Percentiles rank a stretch among this genome's conserved stretches.
These are phyloP conservation scores for Moricandia arvensis DNA, from an alignment of 345 rosid genomes.

Conservation along the genomic window DNA sequence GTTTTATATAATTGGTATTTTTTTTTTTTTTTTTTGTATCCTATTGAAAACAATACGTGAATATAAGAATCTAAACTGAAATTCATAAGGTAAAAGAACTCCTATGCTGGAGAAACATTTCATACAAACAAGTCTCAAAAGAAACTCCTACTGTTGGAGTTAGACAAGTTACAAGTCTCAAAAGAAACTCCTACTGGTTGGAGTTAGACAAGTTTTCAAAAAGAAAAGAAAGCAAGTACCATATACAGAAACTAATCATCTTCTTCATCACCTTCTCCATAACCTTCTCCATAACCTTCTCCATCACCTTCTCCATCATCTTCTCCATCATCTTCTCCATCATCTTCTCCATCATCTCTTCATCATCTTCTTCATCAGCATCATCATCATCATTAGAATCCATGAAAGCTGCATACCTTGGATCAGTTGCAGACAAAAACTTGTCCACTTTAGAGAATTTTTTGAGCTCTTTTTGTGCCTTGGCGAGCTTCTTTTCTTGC, in stretches of 20 bases:
- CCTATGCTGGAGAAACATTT: neutral
- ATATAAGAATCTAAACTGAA: neutral
- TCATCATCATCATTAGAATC: neutral
- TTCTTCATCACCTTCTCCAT: neutral
- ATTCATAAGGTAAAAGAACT: neutral
- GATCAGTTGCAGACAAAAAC: neutral
- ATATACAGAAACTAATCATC: neutral
- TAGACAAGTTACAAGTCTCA: neutral
- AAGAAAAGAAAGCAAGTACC: neutral
- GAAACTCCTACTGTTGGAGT: too few species aligned
- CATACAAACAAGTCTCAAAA: neutral
- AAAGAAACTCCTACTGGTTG: neutral
- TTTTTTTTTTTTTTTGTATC: too few species aligned
- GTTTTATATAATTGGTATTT: too few species aligned
- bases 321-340: neutral
- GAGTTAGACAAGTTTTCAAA: neutral
- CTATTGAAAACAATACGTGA: neutral
- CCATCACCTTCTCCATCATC: neutral
- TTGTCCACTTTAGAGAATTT: neutral
- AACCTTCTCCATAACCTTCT: neutral
- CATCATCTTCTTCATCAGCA: neutral
- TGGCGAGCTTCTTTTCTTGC: neutral
- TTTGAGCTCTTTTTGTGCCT: neutral
- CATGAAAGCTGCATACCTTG: neutral
- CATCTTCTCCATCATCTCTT: neutral